A percentile compares a stretch with the other conserved stretches of the same genome.
Evolutionary conservation across 2,329 filamentous ascomycete genomes (phyloP).

Genomic region (Beauveria bassiana): DNA sequence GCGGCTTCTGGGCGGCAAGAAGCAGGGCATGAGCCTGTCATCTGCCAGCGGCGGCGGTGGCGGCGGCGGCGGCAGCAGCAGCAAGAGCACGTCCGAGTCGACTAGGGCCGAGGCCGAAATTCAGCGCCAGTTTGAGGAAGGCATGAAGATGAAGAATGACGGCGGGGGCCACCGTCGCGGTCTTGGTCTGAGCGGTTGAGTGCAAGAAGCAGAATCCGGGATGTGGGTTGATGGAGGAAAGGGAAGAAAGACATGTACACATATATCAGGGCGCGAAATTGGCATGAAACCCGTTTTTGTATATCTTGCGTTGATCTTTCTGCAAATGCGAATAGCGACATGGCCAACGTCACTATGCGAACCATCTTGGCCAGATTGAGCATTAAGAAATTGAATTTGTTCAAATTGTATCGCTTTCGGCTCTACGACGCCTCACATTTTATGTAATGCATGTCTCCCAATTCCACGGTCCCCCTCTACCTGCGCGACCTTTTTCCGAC

Average conservation of each 20-base stretch:
- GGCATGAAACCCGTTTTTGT: not conserved
- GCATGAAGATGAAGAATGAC: constrained; percentile 50
- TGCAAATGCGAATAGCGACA: not conserved
- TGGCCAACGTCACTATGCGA: not conserved
- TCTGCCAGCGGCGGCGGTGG: not conserved
- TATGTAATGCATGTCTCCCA: not conserved
- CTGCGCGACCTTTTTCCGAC: not conserved
- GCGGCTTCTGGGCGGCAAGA: constrained; percentile 34
- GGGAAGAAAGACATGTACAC: not conserved
- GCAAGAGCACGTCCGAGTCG: constrained; percentile 22
- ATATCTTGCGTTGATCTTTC: not conserved
- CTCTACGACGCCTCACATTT: not conserved
- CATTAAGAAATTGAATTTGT: constrained; percentile 6
- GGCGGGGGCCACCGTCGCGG: constrained; percentile 41
- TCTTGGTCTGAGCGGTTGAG: constrained; percentile 38
- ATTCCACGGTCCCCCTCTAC: not conserved
- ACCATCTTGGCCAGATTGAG: too few relatives aligned
- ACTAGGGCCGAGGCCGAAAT: constrained; percentile 43
- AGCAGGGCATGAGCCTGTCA: constrained; percentile 3
- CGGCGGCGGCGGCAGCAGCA: constrained; percentile 9
- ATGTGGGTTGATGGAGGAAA: too few relatives aligned
- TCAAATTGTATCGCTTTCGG: not conserved
- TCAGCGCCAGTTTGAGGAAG: constrained; percentile 48
- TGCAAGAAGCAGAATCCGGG: too few relatives aligned
- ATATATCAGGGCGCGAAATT: not conserved